Percentiles rank a stretch among this genome's conserved stretches.
Evolutionary conservation across 495 filamentous ascomycete species (phyloP).

Genomic region (Copromyces sp.): DNA sequence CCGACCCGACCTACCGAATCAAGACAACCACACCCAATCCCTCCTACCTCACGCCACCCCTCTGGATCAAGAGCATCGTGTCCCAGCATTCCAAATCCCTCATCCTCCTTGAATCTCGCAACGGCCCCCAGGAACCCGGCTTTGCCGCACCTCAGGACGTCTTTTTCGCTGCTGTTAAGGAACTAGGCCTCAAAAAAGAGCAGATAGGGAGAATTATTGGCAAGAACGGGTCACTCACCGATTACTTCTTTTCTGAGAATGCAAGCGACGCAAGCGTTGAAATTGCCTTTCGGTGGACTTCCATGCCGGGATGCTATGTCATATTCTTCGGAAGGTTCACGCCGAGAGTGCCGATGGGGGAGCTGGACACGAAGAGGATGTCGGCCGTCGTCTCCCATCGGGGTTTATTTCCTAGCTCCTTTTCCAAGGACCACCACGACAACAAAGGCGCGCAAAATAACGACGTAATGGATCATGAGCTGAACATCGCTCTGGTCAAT

Average conservation of each 20-base stretch:
- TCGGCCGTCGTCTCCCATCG: not conserved
- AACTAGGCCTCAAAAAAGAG: accelerated
- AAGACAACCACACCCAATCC: not conserved
- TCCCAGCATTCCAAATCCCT: not conserved
- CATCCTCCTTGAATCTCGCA: not conserved
- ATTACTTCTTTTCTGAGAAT: not conserved
- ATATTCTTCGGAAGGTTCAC: not conserved
- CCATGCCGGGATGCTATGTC: not conserved
- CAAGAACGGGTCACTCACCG: not conserved
- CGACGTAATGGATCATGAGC: not conserved
- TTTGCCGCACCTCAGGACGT: not conserved
- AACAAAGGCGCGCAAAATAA: too few relatives aligned
- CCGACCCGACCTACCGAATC: not conserved
- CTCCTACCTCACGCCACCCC: not conserved
- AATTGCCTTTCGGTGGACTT: not conserved
- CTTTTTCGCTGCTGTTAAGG: accelerated
- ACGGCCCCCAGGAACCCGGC: not conserved
- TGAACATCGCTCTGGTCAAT: not conserved
- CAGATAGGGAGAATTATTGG: not conserved
- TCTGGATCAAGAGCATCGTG: not conserved
- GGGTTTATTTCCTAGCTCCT: not conserved
- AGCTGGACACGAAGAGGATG: not conserved
- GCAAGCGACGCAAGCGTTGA: not conserved
- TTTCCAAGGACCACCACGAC: too few relatives aligned
- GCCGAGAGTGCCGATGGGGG: not conserved